A percentile compares a stretch with the other conserved stretches of the same genome.
phyloP scores from a whole-genome alignment of 1,284 basidiomycete genomes.

The Thecaphora thlaspeos region DNA sequence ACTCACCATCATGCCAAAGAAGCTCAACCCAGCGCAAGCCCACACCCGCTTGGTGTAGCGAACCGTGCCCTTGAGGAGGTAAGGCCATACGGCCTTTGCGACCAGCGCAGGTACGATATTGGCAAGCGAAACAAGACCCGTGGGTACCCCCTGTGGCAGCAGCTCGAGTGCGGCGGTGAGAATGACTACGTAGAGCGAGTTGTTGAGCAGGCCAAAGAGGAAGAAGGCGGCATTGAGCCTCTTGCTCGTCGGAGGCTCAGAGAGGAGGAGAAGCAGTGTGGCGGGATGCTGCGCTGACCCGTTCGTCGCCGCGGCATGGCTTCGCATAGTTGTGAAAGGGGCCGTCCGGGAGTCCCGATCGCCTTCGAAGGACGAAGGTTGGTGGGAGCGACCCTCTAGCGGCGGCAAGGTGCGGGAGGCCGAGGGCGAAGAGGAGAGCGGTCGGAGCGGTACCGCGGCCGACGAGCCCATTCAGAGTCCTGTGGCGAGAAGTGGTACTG shows the following conservation, averaged over 20 bases:
- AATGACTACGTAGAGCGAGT: constrained; percentile 78
- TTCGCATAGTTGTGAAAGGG: too few relatives aligned
- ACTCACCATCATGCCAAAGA: constrained; percentile 64
- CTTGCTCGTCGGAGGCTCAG: not conserved
- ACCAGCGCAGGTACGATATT: constrained; percentile 60
- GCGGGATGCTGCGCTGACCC: too few relatives aligned
- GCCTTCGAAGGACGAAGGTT: too few relatives aligned
- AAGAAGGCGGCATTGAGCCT: constrained; percentile 51
- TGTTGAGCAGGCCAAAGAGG: constrained; percentile 59
- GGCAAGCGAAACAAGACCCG: constrained; percentile 80
- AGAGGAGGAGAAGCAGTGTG: too few relatives aligned
- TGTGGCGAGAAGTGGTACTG: too few relatives aligned
- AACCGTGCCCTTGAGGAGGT: constrained; percentile 59
- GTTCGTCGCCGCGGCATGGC: too few relatives aligned
- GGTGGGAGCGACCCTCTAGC: too few relatives aligned
- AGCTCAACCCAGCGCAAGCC: constrained; percentile 59
- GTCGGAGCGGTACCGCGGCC: not conserved
- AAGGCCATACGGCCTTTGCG: constrained; percentile 91
- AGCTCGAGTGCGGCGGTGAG: constrained; percentile 92
- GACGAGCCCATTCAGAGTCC: not conserved
- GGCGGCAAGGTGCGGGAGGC: too few relatives aligned
- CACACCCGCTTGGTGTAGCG: constrained; percentile 39
- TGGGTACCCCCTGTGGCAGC: constrained; percentile 66
- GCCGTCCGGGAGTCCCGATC: too few relatives aligned
- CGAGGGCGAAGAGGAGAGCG: not conserved